phyloP scores from a whole-genome alignment of 2,329 filamentous ascomycete genomes.

The Stenocarpella maydis region DNA sequence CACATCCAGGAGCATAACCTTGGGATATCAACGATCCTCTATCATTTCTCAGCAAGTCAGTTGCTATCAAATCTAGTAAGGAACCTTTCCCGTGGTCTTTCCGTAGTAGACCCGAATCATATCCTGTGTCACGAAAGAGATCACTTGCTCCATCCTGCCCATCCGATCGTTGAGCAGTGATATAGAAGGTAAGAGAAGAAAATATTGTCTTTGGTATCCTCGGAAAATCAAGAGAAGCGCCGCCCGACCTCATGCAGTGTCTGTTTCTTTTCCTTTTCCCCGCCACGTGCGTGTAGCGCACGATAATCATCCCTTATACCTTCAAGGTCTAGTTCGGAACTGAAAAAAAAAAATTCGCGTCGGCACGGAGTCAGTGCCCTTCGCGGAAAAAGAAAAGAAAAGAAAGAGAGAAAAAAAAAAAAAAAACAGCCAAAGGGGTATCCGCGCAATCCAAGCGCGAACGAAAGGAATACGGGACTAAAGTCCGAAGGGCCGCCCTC shows the following conservation, averaged over 20 bases:
- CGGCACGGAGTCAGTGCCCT: background rate
- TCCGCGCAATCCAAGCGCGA: background rate
- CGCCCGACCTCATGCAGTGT: slow-evolving; percentile 1
- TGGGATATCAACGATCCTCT: background rate
- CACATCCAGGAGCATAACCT: background rate
- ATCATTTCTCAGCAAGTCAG: background rate
- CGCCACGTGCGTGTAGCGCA: background rate
- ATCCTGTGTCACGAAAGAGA: slow-evolving; percentile 9
- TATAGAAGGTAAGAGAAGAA: background rate
- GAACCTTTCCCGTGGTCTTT: background rate
- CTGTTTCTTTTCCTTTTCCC: background rate
- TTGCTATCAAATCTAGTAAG: slow-evolving; percentile 6
- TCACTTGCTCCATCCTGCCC: background rate
- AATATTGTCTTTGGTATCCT: slow-evolving; percentile 30
- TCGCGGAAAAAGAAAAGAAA: too few species aligned
- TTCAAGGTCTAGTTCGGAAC: slow-evolving; percentile 16
- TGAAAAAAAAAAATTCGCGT: background rate
- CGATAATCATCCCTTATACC: background rate
- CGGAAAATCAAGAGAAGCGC: slow-evolving; percentile 3
- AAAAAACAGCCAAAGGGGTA: background rate
- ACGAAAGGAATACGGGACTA: background rate
- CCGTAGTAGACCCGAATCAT: background rate
- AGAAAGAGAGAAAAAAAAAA: background rate
- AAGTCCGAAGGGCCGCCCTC: background rate
- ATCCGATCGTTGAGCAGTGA: background rate